These are phyloP conservation scores for Aaosphaeria arxii DNA, from an alignment of 2,329 filamentous ascomycete species.

Conservation along the genomic window DNA sequence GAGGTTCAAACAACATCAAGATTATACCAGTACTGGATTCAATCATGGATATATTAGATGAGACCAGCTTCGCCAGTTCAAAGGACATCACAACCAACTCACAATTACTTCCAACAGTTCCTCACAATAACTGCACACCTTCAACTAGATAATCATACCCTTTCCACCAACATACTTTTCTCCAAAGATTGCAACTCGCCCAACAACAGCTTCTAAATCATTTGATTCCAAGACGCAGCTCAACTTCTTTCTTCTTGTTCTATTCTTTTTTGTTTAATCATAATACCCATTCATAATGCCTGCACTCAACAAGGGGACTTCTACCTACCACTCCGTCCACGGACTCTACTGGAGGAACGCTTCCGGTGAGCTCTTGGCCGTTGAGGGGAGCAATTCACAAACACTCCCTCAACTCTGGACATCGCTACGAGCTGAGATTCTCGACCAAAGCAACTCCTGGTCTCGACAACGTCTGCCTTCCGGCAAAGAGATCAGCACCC, in stretches of 20 bases:
- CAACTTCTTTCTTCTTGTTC: no score
- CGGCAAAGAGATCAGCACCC: constrained; percentile 20
- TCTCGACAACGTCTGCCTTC: constrained; percentile 16
- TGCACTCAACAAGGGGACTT: constrained; percentile 26
- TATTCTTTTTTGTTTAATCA: no score
- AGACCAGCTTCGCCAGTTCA: no score
- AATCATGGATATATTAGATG: no score
- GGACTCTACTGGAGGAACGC: constrained; percentile 26
- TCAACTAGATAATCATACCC: not conserved
- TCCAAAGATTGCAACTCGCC: not conserved
- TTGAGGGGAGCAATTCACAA: constrained; percentile 22
- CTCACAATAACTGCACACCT: not conserved
- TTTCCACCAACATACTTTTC: not conserved
- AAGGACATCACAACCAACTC: no score
- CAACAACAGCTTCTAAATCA: no score
- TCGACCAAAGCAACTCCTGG: constrained; percentile 12
- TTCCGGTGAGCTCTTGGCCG: constrained; percentile 18
- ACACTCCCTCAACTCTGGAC: constrained; percentile 16
- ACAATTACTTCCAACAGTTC: not conserved
- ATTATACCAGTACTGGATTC: not conserved
- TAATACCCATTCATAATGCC: constrained; percentile 4
- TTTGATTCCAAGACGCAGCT: no score
- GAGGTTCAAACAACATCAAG: not conserved
- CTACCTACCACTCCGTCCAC: constrained; percentile 25
- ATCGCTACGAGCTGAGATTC: constrained; percentile 15